Percentiles rank a stretch among this genome's conserved stretches.
These are phyloP conservation scores for Fusarium sacchari DNA, from an alignment of 2,329 filamentous ascomycete species.

Conservation along the genomic window DNA sequence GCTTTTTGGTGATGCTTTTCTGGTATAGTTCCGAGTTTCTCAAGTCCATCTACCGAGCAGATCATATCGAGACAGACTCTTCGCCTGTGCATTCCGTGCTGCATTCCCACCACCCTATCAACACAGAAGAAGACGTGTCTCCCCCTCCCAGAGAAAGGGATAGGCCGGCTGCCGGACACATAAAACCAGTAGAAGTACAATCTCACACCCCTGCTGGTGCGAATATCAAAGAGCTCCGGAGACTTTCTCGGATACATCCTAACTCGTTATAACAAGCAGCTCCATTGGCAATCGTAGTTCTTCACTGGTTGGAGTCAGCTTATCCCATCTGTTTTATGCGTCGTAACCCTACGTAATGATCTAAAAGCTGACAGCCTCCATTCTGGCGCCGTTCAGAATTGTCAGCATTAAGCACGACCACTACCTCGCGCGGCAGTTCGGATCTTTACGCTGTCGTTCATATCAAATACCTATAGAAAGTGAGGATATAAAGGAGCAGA, in stretches of 20 bases:
- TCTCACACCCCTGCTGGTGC: neutral
- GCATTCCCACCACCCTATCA: neutral
- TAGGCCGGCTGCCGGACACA: conserved; percentile 7
- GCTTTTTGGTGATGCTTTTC: neutral
- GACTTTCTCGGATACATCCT: conserved; percentile 22
- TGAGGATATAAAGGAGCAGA: conserved; percentile 7
- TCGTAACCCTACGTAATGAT: neutral
- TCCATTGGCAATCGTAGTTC: neutral
- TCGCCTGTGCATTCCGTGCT: neutral
- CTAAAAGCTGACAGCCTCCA: conserved; percentile 20
- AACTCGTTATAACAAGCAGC: neutral
- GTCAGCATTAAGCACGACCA: conserved; percentile 8
- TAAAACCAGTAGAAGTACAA: neutral
- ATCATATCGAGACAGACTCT: neutral
- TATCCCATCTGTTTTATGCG: neutral
- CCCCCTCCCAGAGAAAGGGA: neutral
- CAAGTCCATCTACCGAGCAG: neutral
- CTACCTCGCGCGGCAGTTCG: neutral
- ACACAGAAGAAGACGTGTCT: neutral
- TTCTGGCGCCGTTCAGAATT: neutral
- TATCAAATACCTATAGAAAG: neutral
- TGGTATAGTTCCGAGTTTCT: neutral
- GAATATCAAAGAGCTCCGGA: conserved; percentile 9
- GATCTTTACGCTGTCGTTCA: neutral
- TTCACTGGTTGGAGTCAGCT: neutral